Percentiles rank a stretch among this genome's conserved stretches.
phyloP scores from a whole-genome alignment of 2,329 filamentous ascomycete species.

The Claviceps sp. region DNA sequence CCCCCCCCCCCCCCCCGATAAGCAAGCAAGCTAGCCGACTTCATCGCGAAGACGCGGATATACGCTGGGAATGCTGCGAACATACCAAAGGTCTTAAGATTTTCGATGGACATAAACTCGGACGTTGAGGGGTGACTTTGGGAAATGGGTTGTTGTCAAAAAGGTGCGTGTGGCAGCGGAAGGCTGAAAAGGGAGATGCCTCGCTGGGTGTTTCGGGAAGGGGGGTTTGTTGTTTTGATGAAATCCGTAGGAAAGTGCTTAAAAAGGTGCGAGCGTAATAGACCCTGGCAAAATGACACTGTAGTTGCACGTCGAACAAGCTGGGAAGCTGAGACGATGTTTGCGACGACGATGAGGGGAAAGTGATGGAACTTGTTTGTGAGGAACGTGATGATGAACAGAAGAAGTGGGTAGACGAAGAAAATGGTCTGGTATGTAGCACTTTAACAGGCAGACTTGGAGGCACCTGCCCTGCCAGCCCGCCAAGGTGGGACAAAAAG shows the following conservation, averaged over 20 bases:
- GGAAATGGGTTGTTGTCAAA: slow-evolving; percentile 33
- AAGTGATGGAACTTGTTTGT: not conserved
- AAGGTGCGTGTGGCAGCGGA: slow-evolving; percentile 32
- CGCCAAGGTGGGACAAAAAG: not conserved
- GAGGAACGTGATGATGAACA: not conserved
- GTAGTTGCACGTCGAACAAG: slow-evolving; percentile 1
- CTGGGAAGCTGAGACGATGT: slow-evolving; percentile 1
- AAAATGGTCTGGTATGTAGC: slow-evolving; percentile 1
- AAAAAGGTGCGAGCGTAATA: not conserved
- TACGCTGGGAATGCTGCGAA: not conserved
- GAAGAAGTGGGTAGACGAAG: slow-evolving; percentile 4
- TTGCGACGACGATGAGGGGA: slow-evolving; percentile 3
- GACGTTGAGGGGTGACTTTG: slow-evolving; percentile 46
- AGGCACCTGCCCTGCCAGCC: not conserved
- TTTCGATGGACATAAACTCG: slow-evolving; percentile 99
- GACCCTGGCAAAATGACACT: not conserved
- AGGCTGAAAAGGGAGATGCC: slow-evolving; percentile 26
- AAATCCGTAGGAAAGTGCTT: slow-evolving; percentile 6
- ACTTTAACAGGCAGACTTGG: not conserved
- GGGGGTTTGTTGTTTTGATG: slow-evolving; percentile 8
- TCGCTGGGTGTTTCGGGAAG: slow-evolving; percentile 26
- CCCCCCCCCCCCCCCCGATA: not conserved
- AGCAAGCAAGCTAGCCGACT: not conserved
- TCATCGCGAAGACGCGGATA: not conserved
- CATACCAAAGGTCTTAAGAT: slow-evolving; percentile 91